Evolutionary conservation across 1,284 basidiomycete species (phyloP).

Genomic region (Cystobasidium pallidum): DNA sequence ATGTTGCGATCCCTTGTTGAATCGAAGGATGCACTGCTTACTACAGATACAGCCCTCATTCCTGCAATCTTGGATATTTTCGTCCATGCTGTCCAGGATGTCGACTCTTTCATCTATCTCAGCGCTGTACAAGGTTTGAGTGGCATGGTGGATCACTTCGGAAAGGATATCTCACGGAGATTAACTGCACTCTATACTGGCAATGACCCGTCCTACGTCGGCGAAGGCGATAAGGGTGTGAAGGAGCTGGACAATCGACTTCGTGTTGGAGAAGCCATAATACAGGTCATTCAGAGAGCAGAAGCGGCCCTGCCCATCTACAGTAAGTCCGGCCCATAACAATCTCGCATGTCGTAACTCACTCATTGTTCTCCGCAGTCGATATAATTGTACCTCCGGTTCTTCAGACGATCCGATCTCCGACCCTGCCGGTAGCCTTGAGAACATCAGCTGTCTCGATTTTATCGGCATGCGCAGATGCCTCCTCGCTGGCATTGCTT

Average conservation of each 20-base stretch:
- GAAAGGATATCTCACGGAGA: constrained; percentile 69
- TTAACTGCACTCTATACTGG: constrained; percentile 67
- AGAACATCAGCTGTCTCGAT: constrained; percentile 82
- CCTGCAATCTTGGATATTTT: constrained; percentile 83
- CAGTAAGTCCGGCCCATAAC: constrained; percentile 61
- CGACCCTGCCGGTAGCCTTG: constrained; percentile 69
- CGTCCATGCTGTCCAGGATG: constrained; percentile 80
- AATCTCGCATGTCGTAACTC: too few relatives aligned
- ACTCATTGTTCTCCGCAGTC: constrained; percentile 62
- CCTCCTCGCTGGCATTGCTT: constrained; percentile 66
- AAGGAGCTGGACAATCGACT: constrained; percentile 75
- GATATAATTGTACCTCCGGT: constrained; percentile 73
- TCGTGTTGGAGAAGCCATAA: constrained; percentile 85
- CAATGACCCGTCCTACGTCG: constrained; percentile 53
- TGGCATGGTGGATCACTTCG: constrained; percentile 74
- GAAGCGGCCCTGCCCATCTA: constrained; percentile 71
- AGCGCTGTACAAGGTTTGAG: constrained; percentile 89
- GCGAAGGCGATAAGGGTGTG: constrained; percentile 60
- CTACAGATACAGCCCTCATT: constrained; percentile 65
- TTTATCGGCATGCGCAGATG: constrained; percentile 71
- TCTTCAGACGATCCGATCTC: constrained; percentile 65
- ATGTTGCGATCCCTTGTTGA: constrained; percentile 76
- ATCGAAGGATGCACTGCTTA: constrained; percentile 48
- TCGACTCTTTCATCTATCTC: constrained; percentile 92
- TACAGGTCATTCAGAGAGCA: constrained; percentile 73